phyloP scores from a whole-genome alignment of 2,329 filamentous ascomycete species.

The Monilinia aucupariae region DNA sequence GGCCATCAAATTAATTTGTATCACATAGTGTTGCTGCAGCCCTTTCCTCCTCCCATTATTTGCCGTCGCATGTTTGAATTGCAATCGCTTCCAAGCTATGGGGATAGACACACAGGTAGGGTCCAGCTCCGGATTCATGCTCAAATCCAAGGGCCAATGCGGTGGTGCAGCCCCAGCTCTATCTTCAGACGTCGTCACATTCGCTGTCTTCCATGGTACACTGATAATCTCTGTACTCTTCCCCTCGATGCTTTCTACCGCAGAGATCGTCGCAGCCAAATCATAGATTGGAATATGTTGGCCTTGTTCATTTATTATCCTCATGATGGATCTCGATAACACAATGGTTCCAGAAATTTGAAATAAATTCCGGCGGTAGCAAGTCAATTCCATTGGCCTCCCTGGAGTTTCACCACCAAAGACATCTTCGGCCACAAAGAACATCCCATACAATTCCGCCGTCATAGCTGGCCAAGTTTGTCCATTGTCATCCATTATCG shows the following conservation, averaged over 20 bases:
- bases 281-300: conserved; percentile 72
- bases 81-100: conserved; percentile 86
- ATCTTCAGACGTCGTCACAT: conserved; percentile 29
- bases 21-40: conserved; percentile 88
- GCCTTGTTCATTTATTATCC: conserved; percentile 71
- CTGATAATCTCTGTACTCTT: conserved; percentile 92
- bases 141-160: conserved; percentile 50
- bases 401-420: conserved; percentile 47
- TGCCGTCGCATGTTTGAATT: conserved; percentile 93
- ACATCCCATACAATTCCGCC: conserved; percentile 81
- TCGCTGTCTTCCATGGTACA: conserved; percentile 79
- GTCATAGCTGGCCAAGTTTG: conserved; percentile 61
- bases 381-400: conserved; percentile 77
- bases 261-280: conserved; percentile 75
- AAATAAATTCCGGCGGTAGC: conserved; percentile 91
- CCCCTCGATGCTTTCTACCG: conserved; percentile 86
- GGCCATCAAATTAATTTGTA: conserved; percentile 77
- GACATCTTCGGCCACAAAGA: conserved; percentile 74
- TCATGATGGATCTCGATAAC: conserved; percentile 65
- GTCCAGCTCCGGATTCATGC: conserved; percentile 64
- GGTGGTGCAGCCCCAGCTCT: conserved; percentile 48
- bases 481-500: conserved; percentile 60
- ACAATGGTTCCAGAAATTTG: conserved; percentile 87
- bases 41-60: conserved; percentile 95
- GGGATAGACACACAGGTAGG: conserved; percentile 73